A percentile compares a stretch with the other conserved stretches of the same genome.
Conservation (phyloP, 305 asterid genomes). For the Fraxinus floribunda region DNA sequence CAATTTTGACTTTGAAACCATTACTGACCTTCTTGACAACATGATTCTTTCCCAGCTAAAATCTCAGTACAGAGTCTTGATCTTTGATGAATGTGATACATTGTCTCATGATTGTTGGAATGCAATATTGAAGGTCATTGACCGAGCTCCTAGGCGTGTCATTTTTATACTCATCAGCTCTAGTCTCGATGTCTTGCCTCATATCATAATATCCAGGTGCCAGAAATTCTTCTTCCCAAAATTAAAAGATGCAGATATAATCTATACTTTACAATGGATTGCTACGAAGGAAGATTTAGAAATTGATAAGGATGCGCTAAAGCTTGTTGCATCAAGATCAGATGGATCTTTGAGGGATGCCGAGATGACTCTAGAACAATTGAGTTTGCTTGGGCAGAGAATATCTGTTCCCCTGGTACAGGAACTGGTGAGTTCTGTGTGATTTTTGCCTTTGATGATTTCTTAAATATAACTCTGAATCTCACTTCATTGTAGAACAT, state of each 20-base stretch:
- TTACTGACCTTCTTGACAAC: constrained; percentile 56
- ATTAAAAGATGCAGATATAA: constrained; percentile 88
- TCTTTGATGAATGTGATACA: constrained; percentile 83
- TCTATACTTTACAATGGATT: constrained; percentile 85
- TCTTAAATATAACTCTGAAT: constrained; percentile 1
- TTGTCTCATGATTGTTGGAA: constrained; percentile 79
- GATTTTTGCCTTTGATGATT: background rate
- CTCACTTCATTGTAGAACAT: background rate
- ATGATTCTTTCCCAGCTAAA: constrained; percentile 51
- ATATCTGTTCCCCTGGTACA: constrained; percentile 85
- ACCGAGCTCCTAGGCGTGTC: constrained; percentile 88
- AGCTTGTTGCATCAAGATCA: constrained; percentile 90
- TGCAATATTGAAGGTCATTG: constrained; percentile 74
- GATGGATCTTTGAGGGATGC: constrained; percentile 98
- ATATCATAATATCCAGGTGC: constrained; percentile 88
- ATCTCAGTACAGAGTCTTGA: constrained; percentile 67
- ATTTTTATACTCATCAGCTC: constrained; percentile 85
- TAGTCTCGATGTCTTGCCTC: constrained; percentile 85
- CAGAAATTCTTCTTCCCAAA: constrained; percentile 96
- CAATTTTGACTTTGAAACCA: constrained; percentile 55
- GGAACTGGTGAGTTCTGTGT: constrained; percentile 62
- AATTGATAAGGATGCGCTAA: constrained; percentile 88
- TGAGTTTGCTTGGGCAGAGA: constrained; percentile 90
- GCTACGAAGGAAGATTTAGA: constrained; percentile 80
- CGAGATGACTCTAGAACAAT: constrained; percentile 96